Conservation (phyloP, 2,329 filamentous ascomycete species). For the Lecanosticta acicola region DNA sequence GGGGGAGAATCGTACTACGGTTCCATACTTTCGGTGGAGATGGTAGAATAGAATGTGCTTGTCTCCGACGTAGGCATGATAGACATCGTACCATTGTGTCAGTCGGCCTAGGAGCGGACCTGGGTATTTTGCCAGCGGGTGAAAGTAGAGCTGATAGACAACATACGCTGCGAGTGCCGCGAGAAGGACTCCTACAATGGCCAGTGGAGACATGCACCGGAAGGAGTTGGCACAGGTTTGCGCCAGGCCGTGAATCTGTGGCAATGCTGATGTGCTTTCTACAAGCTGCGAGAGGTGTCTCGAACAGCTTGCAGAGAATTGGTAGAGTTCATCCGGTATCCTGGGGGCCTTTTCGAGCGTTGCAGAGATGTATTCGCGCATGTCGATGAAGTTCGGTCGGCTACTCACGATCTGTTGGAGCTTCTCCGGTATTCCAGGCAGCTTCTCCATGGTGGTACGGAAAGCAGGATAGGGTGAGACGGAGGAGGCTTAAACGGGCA, state of each 20-base stretch:
- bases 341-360: conserved; percentile 1
- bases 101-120: conserved; percentile 23
- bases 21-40: conserved; percentile 22
- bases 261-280: background rate
- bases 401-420: conserved; percentile 1
- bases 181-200: conserved; percentile 8
- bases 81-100: conserved; percentile 23
- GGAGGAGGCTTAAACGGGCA: too few species aligned
- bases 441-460: background rate
- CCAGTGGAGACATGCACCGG: conserved; percentile 9
- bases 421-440: background rate
- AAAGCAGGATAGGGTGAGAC: background rate
- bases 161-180: conserved; percentile 12
- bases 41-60: conserved; percentile 25
- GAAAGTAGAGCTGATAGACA: conserved; percentile 22
- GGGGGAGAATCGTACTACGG: conserved; percentile 23
- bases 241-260: conserved; percentile 1
- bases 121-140: conserved; percentile 24
- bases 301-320: background rate
- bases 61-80: conserved; percentile 27
- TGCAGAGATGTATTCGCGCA: conserved; percentile 3
- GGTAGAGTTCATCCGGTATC: background rate
- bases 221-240: conserved; percentile 9
- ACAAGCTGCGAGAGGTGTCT: background rate
- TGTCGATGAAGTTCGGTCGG: conserved; percentile 3